Percentiles rank a stretch among this genome's conserved stretches.
Evolutionary conservation across 345 rosid genomes (phyloP).

Genomic region (Acer campestre): DNA sequence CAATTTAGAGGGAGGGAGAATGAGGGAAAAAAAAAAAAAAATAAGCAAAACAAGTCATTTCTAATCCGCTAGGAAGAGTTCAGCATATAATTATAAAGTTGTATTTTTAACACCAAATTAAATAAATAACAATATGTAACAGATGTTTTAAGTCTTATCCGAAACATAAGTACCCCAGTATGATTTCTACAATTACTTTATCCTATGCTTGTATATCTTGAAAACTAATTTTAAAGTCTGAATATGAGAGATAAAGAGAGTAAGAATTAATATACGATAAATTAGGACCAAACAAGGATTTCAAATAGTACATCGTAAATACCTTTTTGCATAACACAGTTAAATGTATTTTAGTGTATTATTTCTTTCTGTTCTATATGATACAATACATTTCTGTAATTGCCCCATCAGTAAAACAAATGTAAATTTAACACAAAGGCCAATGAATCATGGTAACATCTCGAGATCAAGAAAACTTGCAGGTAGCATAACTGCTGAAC

Average conservation of each 20-base stretch:
- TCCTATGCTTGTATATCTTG: background rate
- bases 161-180: background rate
- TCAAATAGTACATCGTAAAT: background rate
- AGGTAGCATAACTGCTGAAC: too few relatives aligned
- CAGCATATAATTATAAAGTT: background rate
- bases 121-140: background rate
- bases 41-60: background rate
- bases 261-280: background rate
- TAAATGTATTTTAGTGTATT: background rate
- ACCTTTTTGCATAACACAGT: background rate
- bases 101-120: background rate
- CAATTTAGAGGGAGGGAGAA: conserved; percentile 5
- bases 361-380: background rate
- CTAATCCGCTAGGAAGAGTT: background rate
- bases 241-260: background rate
- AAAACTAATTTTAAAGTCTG: background rate
- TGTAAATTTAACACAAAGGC: background rate
- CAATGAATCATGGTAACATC: background rate
- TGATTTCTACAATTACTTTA: too few relatives aligned
- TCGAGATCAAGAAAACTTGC: background rate
- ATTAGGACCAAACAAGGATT: too few relatives aligned
- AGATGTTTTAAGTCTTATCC: background rate
- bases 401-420: background rate
- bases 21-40: background rate
- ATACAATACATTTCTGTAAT: background rate